These are phyloP conservation scores for Aspergillus mulundensis DNA, from an alignment of 495 filamentous ascomycete species.

Conservation along the genomic window DNA sequence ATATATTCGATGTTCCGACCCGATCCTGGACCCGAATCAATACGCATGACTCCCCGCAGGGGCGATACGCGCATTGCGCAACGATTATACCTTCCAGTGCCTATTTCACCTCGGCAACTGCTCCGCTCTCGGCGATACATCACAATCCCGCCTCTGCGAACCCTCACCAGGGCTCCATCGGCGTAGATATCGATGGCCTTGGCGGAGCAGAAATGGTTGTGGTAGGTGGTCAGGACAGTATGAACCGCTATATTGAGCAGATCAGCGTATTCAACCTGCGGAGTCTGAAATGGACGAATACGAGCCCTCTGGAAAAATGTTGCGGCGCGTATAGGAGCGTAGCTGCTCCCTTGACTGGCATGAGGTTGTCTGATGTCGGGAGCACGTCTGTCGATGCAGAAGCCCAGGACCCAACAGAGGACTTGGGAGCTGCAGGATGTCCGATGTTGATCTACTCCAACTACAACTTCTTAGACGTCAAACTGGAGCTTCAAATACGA, in stretches of 20 bases:
- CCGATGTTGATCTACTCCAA: constrained; percentile 99
- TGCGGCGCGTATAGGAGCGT: constrained; percentile 97
- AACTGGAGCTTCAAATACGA: constrained; percentile 87
- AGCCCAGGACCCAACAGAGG: constrained; percentile 32
- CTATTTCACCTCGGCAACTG: constrained; percentile 74
- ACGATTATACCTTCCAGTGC: constrained; percentile 87
- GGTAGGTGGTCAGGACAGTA: constrained; percentile 91
- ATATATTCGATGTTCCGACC: constrained; percentile 87
- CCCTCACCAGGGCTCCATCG: constrained; percentile 79
- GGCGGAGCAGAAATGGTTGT: constrained; percentile 97
- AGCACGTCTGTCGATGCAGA: constrained; percentile 36
- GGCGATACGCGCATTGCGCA: constrained; percentile 94
- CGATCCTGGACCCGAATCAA: constrained; percentile 82
- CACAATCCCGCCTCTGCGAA: constrained; percentile 77
- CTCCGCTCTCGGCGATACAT: constrained; percentile 78
- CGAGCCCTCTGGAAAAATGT: constrained; percentile 74
- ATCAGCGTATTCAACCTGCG: constrained; percentile 96
- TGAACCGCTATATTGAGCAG: constrained; percentile 98
- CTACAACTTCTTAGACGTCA: constrained; percentile 97
- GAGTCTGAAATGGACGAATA: constrained; percentile 94
- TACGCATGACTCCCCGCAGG: constrained; percentile 78
- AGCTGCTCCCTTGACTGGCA: constrained; percentile 72
- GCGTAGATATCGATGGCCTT: constrained; percentile 80
- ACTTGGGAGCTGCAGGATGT: constrained; percentile 53
- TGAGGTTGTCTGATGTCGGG: constrained; percentile 71